Base-by-base conservation (phyloP, 2,329 filamentous ascomycete genomes). In the Fusarium chuoi region DNA sequence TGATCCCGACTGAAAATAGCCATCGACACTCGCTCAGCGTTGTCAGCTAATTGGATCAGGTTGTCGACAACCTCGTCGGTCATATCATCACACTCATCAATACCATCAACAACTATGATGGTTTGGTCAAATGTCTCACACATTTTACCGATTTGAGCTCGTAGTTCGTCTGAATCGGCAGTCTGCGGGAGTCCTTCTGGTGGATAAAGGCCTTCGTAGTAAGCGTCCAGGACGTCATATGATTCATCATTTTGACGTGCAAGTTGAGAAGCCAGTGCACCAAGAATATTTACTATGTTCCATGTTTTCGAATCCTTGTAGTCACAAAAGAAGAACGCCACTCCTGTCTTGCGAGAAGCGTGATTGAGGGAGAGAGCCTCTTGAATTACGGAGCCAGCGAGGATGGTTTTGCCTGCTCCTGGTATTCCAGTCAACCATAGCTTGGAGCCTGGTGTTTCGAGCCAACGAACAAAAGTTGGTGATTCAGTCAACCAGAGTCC, bases 341-440 rank as follows among this genome's bases (percentile, higher is more conserved):
- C 44, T 0, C 52, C 62, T 6, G 11, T 48, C 0, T 7, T 33
- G 0, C 36, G 22, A 6, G n/a, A 38, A 14, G n/a, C 1, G 15
- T 41, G 14, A 12, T 22, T 54, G 9, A 10, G 24, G 10, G 28
- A 5, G 11, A 72, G 28, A 3, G 44, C 58, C 22, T 76, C 60
- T 9, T 68, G 60, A 3, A 68, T 51, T 0, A 48, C 61, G 1
- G 58, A 48, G 6, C 65, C 62, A 0, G 74, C 68, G 1, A 76
- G 26, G 12, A 75, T 2, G 1, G 74, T 65, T 38, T 76, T 76
- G 2, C 71, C 63, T 20, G 49, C 46, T 2, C 74, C 63, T 0
- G 71, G 68, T 6, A 75, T 74, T 0, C 71, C 74, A 10, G 42
- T 66, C 2, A 74, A 22, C 71, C 74, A 73, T 3, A 73, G 54